These are phyloP conservation scores for Fusarium sp. DNA, from an alignment of 2,329 filamentous ascomycete genomes.

Conservation along the genomic window DNA sequence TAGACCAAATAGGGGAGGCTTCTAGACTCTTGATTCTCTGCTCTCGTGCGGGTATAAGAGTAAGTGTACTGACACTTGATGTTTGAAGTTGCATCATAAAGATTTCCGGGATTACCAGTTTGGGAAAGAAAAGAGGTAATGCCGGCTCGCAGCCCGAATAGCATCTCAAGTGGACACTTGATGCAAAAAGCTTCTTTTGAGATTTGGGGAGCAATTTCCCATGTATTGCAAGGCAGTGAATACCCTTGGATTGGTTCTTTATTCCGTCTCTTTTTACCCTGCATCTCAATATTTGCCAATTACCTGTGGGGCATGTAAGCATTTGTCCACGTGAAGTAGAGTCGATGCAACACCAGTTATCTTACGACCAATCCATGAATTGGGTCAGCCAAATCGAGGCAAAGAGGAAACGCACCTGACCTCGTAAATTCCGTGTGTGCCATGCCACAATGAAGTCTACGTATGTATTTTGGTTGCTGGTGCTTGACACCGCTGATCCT, in stretches of 20 bases:
- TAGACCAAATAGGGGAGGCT: constrained; percentile 1
- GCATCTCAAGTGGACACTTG: not conserved
- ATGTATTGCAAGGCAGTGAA: not conserved
- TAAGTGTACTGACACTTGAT: too few relatives aligned
- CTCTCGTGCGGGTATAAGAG: not conserved
- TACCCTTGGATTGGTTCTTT: not conserved
- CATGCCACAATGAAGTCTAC: not conserved
- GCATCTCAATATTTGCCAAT: not conserved
- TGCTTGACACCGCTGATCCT: constrained; percentile 14
- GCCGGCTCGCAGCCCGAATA: not conserved
- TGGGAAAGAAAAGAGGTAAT: constrained; percentile 18
- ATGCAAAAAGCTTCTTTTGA: constrained; percentile 10
- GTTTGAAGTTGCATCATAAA: not conserved
- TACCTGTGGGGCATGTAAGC: not conserved
- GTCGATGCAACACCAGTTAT: not conserved
- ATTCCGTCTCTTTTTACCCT: not conserved
- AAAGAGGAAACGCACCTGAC: constrained; percentile 2
- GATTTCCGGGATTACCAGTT: constrained; percentile 37
- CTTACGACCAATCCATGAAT: not conserved
- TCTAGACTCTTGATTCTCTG: constrained; percentile 11
- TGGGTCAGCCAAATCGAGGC: not conserved
- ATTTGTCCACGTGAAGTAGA: constrained; percentile 11
- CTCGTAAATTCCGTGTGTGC: not conserved
- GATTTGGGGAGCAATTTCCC: not conserved
- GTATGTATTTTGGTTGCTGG: not conserved